phyloP scores from a whole-genome alignment of 805 yeast species.

The Starmera quercuum region DNA sequence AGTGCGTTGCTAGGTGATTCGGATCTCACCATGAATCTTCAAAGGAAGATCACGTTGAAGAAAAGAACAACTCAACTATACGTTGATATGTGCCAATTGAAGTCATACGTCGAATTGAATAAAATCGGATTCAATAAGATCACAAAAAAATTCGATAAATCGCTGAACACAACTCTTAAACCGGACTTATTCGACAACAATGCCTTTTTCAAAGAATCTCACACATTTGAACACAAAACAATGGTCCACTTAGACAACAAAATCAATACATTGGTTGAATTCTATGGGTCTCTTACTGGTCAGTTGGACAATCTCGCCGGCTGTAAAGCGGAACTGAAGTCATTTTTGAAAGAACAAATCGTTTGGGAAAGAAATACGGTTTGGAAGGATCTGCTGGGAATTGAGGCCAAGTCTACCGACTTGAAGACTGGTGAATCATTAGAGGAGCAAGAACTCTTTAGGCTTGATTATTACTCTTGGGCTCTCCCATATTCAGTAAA shows the following conservation, averaged over 20 bases:
- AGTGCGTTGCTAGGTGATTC: slow-evolving; percentile 43
- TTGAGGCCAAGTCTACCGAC: slow-evolving; percentile 58
- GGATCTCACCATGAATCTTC: slow-evolving; percentile 41
- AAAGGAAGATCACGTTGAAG: slow-evolving; percentile 58
- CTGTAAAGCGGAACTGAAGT: slow-evolving; percentile 47
- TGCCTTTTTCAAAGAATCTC: slow-evolving; percentile 37
- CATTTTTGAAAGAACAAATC: slow-evolving; percentile 76
- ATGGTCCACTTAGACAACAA: slow-evolving; percentile 41
- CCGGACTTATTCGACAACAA: slow-evolving; percentile 36
- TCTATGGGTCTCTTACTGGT: slow-evolving; percentile 44
- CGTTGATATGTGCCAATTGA: slow-evolving; percentile 71
- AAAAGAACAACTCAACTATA: slow-evolving; percentile 55
- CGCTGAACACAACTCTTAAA: slow-evolving; percentile 48
- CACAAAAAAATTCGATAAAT: slow-evolving; percentile 84
- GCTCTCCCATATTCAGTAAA: slow-evolving; percentile 23
- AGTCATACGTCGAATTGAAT: slow-evolving; percentile 78
- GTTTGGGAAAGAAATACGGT: slow-evolving; percentile 96
- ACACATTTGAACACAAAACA: slow-evolving; percentile 48
- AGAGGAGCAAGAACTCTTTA: slow-evolving; percentile 22
- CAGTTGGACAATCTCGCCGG: slow-evolving; percentile 27
- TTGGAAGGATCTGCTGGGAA: slow-evolving; percentile 90
- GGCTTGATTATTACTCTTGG: slow-evolving; percentile 24
- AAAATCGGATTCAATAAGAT: slow-evolving; percentile 82
- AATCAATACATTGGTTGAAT: slow-evolving; percentile 42
- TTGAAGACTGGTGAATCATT: slow-evolving; percentile 26